These are phyloP conservation scores for Mallotus japonicus DNA, from an alignment of 441 rosid genomes.

Conservation along the genomic window DNA sequence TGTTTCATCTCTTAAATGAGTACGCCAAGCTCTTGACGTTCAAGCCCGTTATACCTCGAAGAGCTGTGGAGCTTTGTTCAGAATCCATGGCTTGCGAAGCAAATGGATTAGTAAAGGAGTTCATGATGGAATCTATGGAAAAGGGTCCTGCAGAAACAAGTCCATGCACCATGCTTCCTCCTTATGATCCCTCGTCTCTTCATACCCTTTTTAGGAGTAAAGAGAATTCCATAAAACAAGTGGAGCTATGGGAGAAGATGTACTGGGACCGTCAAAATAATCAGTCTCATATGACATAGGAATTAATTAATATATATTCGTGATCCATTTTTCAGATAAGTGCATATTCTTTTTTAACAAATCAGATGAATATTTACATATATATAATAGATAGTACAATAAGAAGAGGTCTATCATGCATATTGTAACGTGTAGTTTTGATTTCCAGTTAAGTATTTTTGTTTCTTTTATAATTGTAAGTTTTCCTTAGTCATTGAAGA, in stretches of 20 bases:
- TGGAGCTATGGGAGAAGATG: conserved; percentile 52
- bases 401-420: too few species aligned
- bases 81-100: conserved; percentile 65
- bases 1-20: conserved; percentile 72
- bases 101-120: conserved; percentile 45
- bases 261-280: conserved; percentile 49
- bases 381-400: too few species aligned
- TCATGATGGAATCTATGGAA: conserved; percentile 70
- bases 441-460: neutral
- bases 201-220: conserved; percentile 35
- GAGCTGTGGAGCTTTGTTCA: conserved; percentile 52
- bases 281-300: conserved; percentile 26
- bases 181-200: conserved; percentile 55
- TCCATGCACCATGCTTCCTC: conserved; percentile 74
- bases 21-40: conserved; percentile 68
- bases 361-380: too few species aligned
- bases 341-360: too few species aligned
- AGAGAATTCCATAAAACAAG: conserved; percentile 36
- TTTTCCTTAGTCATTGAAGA: too few species aligned
- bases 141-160: conserved; percentile 45
- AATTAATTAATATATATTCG: neutral
- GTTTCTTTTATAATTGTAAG: too few species aligned
- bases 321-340: too few species aligned
- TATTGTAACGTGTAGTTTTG: neutral
- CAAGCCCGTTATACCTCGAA: conserved; percentile 51